phyloP scores from a whole-genome alignment of 2,329 filamentous ascomycete genomes.

The Fusarium sp. region DNA sequence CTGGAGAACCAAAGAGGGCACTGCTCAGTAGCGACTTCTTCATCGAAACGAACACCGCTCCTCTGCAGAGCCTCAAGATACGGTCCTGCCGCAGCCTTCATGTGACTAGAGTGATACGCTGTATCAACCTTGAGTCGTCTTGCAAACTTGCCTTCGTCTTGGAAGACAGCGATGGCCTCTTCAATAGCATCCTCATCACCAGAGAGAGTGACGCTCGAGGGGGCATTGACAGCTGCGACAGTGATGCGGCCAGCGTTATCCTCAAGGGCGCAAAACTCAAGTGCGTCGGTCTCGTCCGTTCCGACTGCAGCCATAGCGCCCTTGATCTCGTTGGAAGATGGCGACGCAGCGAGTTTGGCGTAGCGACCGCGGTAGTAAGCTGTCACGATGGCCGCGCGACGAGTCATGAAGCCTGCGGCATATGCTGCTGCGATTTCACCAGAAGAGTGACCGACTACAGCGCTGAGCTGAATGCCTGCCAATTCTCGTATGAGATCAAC shows the following conservation, averaged over 20 bases:
- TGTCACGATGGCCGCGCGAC: slow-evolving; percentile 45
- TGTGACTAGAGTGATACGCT: slow-evolving; percentile 6
- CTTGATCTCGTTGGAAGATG: background rate
- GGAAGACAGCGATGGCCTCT: background rate
- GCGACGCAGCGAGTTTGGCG: background rate
- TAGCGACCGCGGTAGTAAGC: slow-evolving; percentile 9
- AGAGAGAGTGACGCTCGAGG: background rate
- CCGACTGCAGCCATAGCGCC: background rate
- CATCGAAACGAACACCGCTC: background rate
- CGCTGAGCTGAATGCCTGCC: slow-evolving; percentile 44
- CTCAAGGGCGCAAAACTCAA: background rate
- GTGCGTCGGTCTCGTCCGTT: background rate
- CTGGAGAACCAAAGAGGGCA: background rate
- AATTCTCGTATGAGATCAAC: background rate
- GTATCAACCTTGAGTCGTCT: slow-evolving; percentile 7
- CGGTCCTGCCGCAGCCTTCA: background rate
- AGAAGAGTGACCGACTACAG: slow-evolving; percentile 55
- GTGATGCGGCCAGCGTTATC: background rate
- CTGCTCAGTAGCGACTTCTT: background rate
- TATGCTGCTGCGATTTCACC: slow-evolving; percentile 40
- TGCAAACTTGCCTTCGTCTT: slow-evolving; percentile 1
- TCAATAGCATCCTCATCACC: slow-evolving; percentile 48
- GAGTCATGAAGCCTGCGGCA: background rate
- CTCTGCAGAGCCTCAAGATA: background rate
- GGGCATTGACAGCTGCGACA: background rate